Percentiles rank a stretch among this genome's conserved stretches.
phyloP scores from a whole-genome alignment of 257 asterid genomes.

The Fraxinus cuspidata region DNA sequence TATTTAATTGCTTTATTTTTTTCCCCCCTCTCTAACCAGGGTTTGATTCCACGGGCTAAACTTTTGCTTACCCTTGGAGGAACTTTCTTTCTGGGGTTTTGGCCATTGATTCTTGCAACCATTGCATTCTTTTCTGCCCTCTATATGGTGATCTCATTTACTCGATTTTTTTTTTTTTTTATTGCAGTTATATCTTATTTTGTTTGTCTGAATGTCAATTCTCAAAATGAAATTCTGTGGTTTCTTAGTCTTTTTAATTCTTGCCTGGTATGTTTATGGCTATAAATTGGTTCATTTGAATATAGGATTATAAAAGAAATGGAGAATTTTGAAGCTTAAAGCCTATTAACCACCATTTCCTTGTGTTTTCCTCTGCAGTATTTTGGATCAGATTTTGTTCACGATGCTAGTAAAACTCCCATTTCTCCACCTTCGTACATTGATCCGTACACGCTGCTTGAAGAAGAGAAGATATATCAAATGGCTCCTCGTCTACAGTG shows the following conservation, averaged over 20 bases:
- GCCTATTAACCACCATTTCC: background rate
- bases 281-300: background rate
- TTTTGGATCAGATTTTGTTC: slow-evolving; percentile 77
- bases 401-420: slow-evolving; percentile 48
- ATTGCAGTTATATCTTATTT: background rate
- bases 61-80: slow-evolving; percentile 88
- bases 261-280: background rate
- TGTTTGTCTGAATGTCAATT: slow-evolving; percentile 5
- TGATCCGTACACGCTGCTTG: slow-evolving; percentile 81
- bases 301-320: background rate
- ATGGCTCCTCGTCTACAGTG: slow-evolving; percentile 66
- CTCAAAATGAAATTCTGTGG: background rate
- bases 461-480: slow-evolving; percentile 69
- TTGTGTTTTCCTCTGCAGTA: slow-evolving; percentile 56
- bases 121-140: slow-evolving; percentile 58
- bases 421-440: slow-evolving; percentile 52
- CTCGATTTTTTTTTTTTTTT: slow-evolving; percentile 5
- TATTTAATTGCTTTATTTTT: slow-evolving; percentile 4
- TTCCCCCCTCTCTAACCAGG: slow-evolving; percentile 41
- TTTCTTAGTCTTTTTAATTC: background rate
- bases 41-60: slow-evolving; percentile 90
- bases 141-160: slow-evolving; percentile 64
- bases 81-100: slow-evolving; percentile 77
- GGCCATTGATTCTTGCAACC: slow-evolving; percentile 81
- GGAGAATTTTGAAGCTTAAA: background rate